Evolutionary conservation across 2,329 filamentous ascomycete genomes (phyloP), one percentile per base, ranked within the genome.

Genomic region (Pseudogymnoascus pannorum): DNA sequence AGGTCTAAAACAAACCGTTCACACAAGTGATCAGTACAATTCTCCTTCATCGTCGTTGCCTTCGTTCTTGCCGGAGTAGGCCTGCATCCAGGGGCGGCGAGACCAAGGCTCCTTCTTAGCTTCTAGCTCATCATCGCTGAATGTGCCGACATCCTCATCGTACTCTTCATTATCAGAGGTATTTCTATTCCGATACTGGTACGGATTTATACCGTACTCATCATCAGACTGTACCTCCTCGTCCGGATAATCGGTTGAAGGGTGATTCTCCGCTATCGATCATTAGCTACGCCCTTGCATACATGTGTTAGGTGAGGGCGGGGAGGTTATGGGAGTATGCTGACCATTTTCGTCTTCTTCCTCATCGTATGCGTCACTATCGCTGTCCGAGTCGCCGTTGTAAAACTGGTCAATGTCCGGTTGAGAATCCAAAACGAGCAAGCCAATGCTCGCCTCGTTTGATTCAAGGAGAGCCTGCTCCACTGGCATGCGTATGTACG

Each of bases 241-340:
- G 64, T 92, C 89, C 0, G 89, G 89, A 67, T 92, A 92, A 71
- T 92, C 89, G 60, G 88, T 87, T 3, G 86, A 85, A 70, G 92
- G 91, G 73, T 91, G 86, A 68, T 91, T 87, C 71, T 92, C 89
- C 35, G 89, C 87, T 86, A 63, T n/a, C 42, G 33, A 5, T 1
- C 8, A 29, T 67, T 68, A 67, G 65, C 57, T 20, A 64, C 8
- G 24, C 57, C 16, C 48, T 54, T 54, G 9, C 24, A 18, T 54
- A 31, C 38, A 18, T 51, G 12, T n/a, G 24, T 24, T n/a, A 36
- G 2, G 29, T 26, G 40, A 9, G 38, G 1, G 14, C 40, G 44
- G 31, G 16, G 51, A 16, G 11, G 14, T 40, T 5, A 14, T 4
- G 22, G 44, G n/a, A 5, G 40, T 2, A 16, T 16, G 67, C 76